Evolutionary conservation across 2,329 filamentous ascomycete genomes (phyloP), one percentile per base, ranked within the genome.

Genomic region (Aaosphaeria pasadenensis): DNA sequence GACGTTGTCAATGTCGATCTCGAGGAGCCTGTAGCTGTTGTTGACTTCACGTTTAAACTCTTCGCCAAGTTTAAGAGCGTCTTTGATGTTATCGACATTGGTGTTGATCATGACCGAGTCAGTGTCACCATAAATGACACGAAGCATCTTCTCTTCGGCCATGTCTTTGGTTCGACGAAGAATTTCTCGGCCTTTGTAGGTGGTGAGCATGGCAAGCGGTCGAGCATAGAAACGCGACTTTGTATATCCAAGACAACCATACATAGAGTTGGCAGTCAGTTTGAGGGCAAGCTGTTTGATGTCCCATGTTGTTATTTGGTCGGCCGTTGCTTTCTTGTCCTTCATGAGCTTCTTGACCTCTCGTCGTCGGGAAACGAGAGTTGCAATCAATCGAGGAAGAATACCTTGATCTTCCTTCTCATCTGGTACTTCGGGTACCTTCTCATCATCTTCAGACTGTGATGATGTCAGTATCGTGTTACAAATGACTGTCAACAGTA

Each of bases 91-190:
- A 71, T 96, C 89, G 47, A 94, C 91, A 64, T 97, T 97, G 54
- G 94, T 95, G 66, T 99, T 99, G 77, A 99, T 97, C 94, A 99
- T 99, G 73, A 99, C 94, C 6, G 94, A 99, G 72, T 99, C 94
- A 9, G 94, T 99, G 73, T 99, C 94, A 75, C 94, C 94, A 62
- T 99, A 99, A 54, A 99, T 97, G 69, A 99, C 94, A 63, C 94
- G 88, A 30, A 99, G 81, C 50, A 91, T 86, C 58, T 88, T 91
- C 62, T 84, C 89, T 72, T 99, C 94, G 7, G 94, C 94, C 52
- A 99, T 82, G 46, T 95, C 91, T 71, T 97, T 99, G 48, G 94
- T 99, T 67, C 89, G 95, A 55, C 89, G 84, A 50, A 99, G 78
- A 82, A 99, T 97, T 75, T 99, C 94, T 76, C 94, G 90, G 49